phyloP scores from a whole-genome alignment of 148 eudicot species.

The Gaultheria prostrata region DNA sequence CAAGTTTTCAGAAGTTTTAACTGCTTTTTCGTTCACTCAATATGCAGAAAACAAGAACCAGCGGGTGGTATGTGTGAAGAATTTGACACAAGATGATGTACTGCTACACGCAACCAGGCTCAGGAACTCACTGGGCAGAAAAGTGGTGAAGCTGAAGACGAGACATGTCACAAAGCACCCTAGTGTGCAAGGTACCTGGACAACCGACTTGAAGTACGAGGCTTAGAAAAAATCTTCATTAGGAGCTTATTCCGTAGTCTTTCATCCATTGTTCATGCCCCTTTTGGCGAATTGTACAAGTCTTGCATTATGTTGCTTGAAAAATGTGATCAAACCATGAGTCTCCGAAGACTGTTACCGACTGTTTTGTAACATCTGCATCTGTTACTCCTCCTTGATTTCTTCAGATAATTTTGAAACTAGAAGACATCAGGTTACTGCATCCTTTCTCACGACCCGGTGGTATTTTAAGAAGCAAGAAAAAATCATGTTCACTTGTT shows the following conservation, averaged over 20 bases:
- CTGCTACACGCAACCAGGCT: constrained; percentile 69
- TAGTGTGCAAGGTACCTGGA: constrained; percentile 97
- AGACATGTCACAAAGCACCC: constrained; percentile 81
- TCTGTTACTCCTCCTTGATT: background rate
- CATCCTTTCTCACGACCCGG: background rate
- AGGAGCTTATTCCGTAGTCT: background rate
- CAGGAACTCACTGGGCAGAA: constrained; percentile 81
- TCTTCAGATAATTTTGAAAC: background rate
- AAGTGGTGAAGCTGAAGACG: constrained; percentile 83
- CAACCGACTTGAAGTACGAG: constrained; percentile 54
- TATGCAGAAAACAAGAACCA: constrained; percentile 66
- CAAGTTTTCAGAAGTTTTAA: background rate
- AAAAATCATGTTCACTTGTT: background rate
- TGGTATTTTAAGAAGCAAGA: background rate
- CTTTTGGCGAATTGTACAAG: background rate
- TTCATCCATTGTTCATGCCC: background rate
- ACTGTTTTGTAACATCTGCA: background rate
- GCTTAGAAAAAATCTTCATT: background rate
- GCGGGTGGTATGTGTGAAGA: constrained; percentile 75
- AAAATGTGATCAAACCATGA: background rate
- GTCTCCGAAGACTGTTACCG: background rate
- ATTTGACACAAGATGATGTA: constrained; percentile 65
- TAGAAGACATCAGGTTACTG: background rate
- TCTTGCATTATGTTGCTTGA: background rate
- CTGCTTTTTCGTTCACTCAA: background rate